A percentile compares a stretch with the other conserved stretches of the same genome.
These are phyloP conservation scores for Podaxis mareebaensis DNA, from an alignment of 768 basidiomycete genomes.

Conservation along the genomic window DNA sequence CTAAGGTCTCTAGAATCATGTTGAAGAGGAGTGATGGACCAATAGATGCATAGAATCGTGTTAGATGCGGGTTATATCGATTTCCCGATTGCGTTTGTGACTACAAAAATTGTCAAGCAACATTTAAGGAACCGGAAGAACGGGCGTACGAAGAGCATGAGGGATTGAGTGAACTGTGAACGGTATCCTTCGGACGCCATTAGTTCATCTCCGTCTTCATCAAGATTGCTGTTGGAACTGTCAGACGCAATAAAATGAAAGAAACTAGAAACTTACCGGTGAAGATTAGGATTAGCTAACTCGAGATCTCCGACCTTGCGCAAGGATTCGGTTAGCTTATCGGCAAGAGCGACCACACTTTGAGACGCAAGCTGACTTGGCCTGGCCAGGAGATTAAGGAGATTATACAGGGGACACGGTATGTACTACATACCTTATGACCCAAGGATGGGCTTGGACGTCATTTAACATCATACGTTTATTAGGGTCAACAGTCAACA, in stretches of 20 bases:
- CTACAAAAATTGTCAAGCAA: constrained; percentile 36
- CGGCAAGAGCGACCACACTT: constrained; percentile 56
- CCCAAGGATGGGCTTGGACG: constrained; percentile 67
- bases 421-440: constrained; percentile 49
- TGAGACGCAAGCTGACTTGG: constrained; percentile 67
- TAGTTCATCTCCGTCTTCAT: constrained; percentile 58
- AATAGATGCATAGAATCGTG: constrained; percentile 75
- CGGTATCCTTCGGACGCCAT: constrained; percentile 57
- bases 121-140: constrained; percentile 15
- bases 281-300: constrained; percentile 60
- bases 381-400: constrained; percentile 33
- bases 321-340: constrained; percentile 68
- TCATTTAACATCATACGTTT: constrained; percentile 64
- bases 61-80: constrained; percentile 73
- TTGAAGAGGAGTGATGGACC: constrained; percentile 52
- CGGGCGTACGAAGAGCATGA: constrained; percentile 74
- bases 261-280: constrained; percentile 25
- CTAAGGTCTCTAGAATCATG: constrained; percentile 57
- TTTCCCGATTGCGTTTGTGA: constrained; percentile 80
- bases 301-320: constrained; percentile 73
- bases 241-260: background rate
- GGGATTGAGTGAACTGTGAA: constrained; percentile 78
- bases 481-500: constrained; percentile 71
- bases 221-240: constrained; percentile 29
- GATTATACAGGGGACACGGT: background rate